These are phyloP conservation scores for Delonix regia DNA, from an alignment of 306 rosid species.

Conservation along the genomic window DNA sequence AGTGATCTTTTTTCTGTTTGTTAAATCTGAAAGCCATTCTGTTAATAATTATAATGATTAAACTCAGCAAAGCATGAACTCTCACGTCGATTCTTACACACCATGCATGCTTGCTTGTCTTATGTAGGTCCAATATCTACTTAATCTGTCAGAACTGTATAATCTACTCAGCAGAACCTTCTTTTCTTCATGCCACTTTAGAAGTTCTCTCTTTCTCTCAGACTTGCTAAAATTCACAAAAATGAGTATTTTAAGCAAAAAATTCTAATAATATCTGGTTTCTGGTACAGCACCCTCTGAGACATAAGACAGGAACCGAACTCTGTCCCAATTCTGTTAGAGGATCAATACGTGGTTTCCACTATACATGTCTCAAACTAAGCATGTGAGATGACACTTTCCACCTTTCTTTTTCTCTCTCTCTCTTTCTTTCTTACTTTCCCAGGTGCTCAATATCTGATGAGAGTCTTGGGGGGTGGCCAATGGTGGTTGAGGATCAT, in stretches of 20 bases:
- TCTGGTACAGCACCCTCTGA: not conserved
- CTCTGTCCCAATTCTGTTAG: constrained; percentile 25
- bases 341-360: constrained; percentile 43
- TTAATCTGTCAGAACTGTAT: not conserved
- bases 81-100: constrained; percentile 13
- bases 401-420: no score
- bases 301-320: constrained; percentile 5
- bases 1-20: no score
- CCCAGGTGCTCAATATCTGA: constrained; percentile 28
- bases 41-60: not conserved
- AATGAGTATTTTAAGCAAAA: not conserved
- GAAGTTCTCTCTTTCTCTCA: no score
- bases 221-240: no score
- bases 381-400: constrained; percentile 19
- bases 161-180: not conserved
- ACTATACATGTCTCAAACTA: constrained; percentile 19
- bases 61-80: not conserved
- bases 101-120: not conserved
- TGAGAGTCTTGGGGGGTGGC: constrained; percentile 32
- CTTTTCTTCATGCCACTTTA: not conserved
- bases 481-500: not conserved
- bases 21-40: not conserved
- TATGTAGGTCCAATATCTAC: not conserved
- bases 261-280: not conserved
- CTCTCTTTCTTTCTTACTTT: not conserved